phyloP scores from a whole-genome alignment of 257 asterid genomes.

The Orobanche coerulescens region DNA sequence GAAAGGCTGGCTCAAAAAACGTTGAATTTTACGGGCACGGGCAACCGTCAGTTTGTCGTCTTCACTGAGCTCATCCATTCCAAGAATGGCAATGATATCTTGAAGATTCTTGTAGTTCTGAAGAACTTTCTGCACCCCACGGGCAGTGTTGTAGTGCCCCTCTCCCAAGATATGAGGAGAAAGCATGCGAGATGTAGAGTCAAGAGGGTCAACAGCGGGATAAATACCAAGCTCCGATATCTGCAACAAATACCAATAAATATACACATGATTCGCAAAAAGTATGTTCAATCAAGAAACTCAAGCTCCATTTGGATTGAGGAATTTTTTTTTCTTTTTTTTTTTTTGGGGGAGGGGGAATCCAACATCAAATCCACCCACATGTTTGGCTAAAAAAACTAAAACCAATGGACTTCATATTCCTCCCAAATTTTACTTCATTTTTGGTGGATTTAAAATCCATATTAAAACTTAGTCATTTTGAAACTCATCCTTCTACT shows the following conservation, averaged over 20 bases:
- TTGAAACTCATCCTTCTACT: no score
- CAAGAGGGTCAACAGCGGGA: constrained; percentile 97
- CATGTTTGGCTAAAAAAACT: no score
- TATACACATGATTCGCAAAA: background rate
- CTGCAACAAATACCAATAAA: constrained; percentile 27
- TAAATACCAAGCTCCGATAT: constrained; percentile 97
- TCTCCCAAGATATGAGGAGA: constrained; percentile 96
- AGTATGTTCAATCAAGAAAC: background rate
- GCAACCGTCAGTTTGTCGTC: constrained; percentile 96
- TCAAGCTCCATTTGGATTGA: no score
- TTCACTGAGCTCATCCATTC: constrained; percentile 99
- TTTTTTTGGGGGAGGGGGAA: no score
- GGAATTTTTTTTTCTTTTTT: no score
- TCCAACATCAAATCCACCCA: no score
- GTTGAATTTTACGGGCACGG: constrained; percentile 87
- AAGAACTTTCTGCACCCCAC: constrained; percentile 95
- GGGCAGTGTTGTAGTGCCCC: constrained; percentile 91
- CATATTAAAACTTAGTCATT: no score
- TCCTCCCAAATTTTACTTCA: no score
- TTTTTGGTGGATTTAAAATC: no score
- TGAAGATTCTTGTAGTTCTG: constrained; percentile 98
- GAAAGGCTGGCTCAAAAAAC: constrained; percentile 97
- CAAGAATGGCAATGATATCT: constrained; percentile 94
- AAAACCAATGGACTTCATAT: no score
- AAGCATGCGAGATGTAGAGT: constrained; percentile 97